These are phyloP conservation scores for Pyrenula massariospora DNA, from an alignment of 495 filamentous ascomycete genomes.

Conservation along the genomic window DNA sequence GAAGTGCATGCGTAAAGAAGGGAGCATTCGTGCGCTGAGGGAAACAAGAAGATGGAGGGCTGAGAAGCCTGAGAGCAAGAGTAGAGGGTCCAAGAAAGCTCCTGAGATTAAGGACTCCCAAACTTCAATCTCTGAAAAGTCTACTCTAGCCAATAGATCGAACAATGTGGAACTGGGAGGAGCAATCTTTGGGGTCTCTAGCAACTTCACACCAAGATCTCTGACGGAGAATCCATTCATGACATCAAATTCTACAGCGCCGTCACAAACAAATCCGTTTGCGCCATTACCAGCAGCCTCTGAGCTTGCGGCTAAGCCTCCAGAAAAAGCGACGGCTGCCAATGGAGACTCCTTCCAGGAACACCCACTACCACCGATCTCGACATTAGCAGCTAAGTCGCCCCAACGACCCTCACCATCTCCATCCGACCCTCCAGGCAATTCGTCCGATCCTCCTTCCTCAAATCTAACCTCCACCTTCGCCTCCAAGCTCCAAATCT, in stretches of 20 bases:
- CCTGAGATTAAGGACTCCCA: slow-evolving; percentile 41
- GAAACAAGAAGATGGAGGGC: slow-evolving; percentile 37
- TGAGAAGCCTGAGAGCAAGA: slow-evolving; percentile 11
- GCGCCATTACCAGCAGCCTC: slow-evolving; percentile 23
- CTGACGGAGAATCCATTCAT: slow-evolving; percentile 47
- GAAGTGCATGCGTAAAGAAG: slow-evolving; percentile 71
- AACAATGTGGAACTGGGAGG: slow-evolving; percentile 22
- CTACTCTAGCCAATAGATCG: background rate
- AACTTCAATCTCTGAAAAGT: slow-evolving; percentile 13
- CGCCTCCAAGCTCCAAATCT: slow-evolving; percentile 50
- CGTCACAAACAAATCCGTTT: slow-evolving; percentile 27
- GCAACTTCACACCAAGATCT: background rate
- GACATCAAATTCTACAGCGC: slow-evolving; percentile 13
- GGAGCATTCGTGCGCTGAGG: slow-evolving; percentile 62
- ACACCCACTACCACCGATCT: background rate
- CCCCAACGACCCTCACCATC: background rate
- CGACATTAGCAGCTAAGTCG: background rate
- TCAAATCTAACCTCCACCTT: slow-evolving; percentile 55
- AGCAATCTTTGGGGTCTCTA: slow-evolving; percentile 36
- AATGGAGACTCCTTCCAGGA: background rate
- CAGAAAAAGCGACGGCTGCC: background rate
- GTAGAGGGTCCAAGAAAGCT: slow-evolving; percentile 29
- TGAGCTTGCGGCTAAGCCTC: slow-evolving; percentile 18
- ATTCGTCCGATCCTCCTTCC: slow-evolving; percentile 1
- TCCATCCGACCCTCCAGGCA: background rate